Base-by-base conservation (phyloP, 768 basidiomycete species). In the Coprinellus aureogranulatus region DNA sequence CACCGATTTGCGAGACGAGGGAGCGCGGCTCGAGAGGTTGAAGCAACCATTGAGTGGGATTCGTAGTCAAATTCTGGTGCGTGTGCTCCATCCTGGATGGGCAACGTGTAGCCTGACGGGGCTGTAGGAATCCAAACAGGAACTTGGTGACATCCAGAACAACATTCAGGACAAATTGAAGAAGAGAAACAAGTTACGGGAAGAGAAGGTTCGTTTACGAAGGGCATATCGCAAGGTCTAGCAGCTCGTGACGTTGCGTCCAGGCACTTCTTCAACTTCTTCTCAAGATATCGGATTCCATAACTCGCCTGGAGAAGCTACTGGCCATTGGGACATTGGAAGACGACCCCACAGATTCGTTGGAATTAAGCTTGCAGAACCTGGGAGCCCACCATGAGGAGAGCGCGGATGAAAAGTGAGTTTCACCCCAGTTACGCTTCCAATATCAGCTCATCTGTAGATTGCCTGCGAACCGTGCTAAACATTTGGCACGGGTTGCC, bases 271-370 rank as follows among this genome's bases (percentile, higher is more conserved):
- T 98, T 20, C 89, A 95, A 62, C 79, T 95, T 12, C 80, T 98
- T 3, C 81, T 98, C 60, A 93, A 93, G 71, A 87, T 98, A 46
- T 94, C 95, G 26, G 97, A 98, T 64, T 92, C 92, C 16, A 82
- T 96, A 18, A 82, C 85, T 12, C 86, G 97, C 51, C 82, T 98
- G 4, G 97, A 99, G 69, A 87, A 85, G 4, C 79, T 99, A 23
- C 79, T 98, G 18, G 75, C 87, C 16, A 92, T 93, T 57, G 59
- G 86, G 37, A 76, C 82, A 16, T 80, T 83, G 14, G 71, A 74
- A 28, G 72, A 82, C 46, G 81, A 72, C 39, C 31, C 50, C 74
- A 71, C 30, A 74, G 75, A 37, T 53, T 75, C 4, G 72, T 65
- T 39, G 59, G 63, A 37, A 55, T 77, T 42, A 77, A 68, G 46